A percentile compares a stretch with the other conserved stretches of the same genome.
These are phyloP conservation scores for Hymenotorrendiella dingleyae DNA, from an alignment of 2,329 filamentous ascomycete species.

Conservation along the genomic window DNA sequence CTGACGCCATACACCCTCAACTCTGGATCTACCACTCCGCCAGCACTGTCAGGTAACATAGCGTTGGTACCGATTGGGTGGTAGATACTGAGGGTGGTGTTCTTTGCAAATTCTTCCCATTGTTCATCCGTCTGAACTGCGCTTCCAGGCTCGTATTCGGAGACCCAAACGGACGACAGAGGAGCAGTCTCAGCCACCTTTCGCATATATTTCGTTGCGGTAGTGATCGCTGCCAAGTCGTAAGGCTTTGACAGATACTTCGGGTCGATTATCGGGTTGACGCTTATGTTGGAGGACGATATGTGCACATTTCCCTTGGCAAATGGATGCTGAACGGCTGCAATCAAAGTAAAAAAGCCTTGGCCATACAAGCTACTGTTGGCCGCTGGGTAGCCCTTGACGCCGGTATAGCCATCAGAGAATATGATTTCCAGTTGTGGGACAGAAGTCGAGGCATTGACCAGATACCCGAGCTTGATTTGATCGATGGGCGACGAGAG, in stretches of 20 bases:
- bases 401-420: conserved; percentile 39
- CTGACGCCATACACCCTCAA: conserved; percentile 4
- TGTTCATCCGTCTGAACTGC: conserved; percentile 1
- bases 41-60: conserved; percentile 1
- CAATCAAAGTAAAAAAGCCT: conserved; percentile 33
- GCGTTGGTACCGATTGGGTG: conserved; percentile 4
- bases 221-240: conserved; percentile 37
- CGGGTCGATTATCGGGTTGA: conserved; percentile 44
- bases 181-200: conserved; percentile 15
- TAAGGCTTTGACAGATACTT: conserved; percentile 47
- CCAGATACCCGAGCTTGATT: conserved; percentile 37
- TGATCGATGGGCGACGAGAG: conserved; percentile 30
- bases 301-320: conserved; percentile 55
- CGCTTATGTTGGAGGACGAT: conserved; percentile 32
- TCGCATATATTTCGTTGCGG: conserved; percentile 15
- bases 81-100: conserved; percentile 2
- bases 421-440: conserved; percentile 30
- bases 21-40: conserved; percentile 4
- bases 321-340: conserved; percentile 50
- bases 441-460: conserved; percentile 19
- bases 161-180: conserved; percentile 13
- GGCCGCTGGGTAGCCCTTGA: conserved; percentile 20
- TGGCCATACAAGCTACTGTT: conserved; percentile 13
- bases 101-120: conserved; percentile 2
- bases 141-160: conserved; percentile 21